These are phyloP conservation scores for Vaccinium vitisidaea DNA, from an alignment of 148 eudicot genomes.

Conservation along the genomic window DNA sequence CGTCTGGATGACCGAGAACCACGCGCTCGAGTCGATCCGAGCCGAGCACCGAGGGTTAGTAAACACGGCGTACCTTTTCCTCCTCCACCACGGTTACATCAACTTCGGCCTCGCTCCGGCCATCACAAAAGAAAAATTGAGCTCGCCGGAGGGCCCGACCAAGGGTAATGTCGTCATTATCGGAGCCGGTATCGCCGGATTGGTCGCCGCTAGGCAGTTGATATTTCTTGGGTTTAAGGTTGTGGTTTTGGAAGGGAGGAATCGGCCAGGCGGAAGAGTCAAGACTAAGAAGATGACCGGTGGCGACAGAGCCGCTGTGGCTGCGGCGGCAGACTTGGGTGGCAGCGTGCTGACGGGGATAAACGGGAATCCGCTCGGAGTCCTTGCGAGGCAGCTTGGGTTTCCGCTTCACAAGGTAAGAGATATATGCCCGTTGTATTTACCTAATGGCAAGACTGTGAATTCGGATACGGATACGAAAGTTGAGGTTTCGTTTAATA, in stretches of 20 bases:
- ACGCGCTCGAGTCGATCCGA: conserved; percentile 43
- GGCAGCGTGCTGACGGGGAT: conserved; percentile 95
- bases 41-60: conserved; percentile 53
- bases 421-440: conserved; percentile 86
- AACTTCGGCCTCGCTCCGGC: conserved; percentile 76
- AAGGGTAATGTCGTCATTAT: conserved; percentile 51
- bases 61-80: conserved; percentile 54
- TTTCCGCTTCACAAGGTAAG: conserved; percentile 94
- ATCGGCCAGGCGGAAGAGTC: conserved; percentile 84
- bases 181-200: conserved; percentile 85
- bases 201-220: conserved; percentile 77
- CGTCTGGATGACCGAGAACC: conserved; percentile 47
- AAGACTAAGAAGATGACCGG: conserved; percentile 59
- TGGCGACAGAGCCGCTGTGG: conserved; percentile 18
- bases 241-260: conserved; percentile 71
- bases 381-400: conserved; percentile 80
- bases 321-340: conserved; percentile 87
- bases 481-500: conserved; percentile 77
- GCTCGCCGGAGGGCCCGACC: conserved; percentile 9
- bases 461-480: conserved; percentile 68
- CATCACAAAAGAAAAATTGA: conserved; percentile 30
- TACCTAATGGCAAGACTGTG: conserved; percentile 79
- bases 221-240: conserved; percentile 76
- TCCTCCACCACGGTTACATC: conserved; percentile 73
- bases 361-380: conserved; percentile 92